Evolutionary conservation across 2,329 filamentous ascomycete genomes (phyloP), one percentile per base, ranked within the genome.

Genomic region (Claviceps africana): DNA sequence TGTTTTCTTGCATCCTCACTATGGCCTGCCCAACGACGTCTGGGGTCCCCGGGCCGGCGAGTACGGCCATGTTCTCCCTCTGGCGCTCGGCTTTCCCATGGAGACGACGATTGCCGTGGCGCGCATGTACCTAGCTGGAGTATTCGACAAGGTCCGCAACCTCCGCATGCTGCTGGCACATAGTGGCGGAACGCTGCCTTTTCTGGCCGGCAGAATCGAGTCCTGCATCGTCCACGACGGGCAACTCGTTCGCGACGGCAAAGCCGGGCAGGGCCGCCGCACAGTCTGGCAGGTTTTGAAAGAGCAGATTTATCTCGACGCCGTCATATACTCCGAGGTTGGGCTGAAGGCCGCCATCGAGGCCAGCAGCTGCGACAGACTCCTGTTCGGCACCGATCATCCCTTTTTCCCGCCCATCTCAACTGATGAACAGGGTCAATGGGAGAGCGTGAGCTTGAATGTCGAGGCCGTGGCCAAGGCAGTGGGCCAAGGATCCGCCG

Each of bases 101-200:
- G 90, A 96, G 69, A 96, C 90, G 0, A 95, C 90, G 1, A 91
- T 96, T 59, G 88, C 89, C 0, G 83, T 95, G 2, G 81, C 86
- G 4, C 76, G 90, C 47, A 94, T 96, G 88, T 82, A 88, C 51
- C 72, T 96, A n/a, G 79, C 84, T 0, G 86, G 88, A 0, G 85
- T 94, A 0, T 95, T 93, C 66, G 88, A 95, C 65, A 74, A 78
- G 10, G 85, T 88, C 45, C 78, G 77, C 0, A 70, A 72, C 9
- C 68, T 96, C 55, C 75, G 80, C 22, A 81, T 96, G 62, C 72
- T 96, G 51, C 73, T 96, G 4, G 90, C 90, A 0, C 90, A 96
- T 67, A 89, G 86, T 25, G 90, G 90, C 1, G 90, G 90, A 2
- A 91, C 89, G 1, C 70, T 96, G 47, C 90, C 90, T 0, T 95